These are phyloP conservation scores for Paecilomyces formosus DNA, from an alignment of 2,329 filamentous ascomycete species.

Conservation along the genomic window DNA sequence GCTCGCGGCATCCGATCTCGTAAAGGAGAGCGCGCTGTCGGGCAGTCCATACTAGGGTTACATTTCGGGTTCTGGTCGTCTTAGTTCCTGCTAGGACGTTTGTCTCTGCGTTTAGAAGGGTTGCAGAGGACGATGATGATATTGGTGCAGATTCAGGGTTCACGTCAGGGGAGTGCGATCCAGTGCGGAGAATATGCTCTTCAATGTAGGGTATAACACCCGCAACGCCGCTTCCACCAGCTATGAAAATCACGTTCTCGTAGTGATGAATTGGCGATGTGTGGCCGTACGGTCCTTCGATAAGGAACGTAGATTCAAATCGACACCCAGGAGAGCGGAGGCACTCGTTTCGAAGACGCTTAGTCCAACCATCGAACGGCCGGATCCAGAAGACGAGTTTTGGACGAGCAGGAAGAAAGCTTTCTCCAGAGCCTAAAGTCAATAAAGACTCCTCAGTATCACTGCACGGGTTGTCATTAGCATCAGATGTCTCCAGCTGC, in stretches of 20 bases:
- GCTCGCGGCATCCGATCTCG: constrained; percentile 7
- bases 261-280: constrained; percentile 34
- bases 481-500: not conserved
- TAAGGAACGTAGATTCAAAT: constrained; percentile 30
- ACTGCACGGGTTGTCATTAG: not conserved
- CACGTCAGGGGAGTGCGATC: not conserved
- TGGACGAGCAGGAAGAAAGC: constrained; percentile 12
- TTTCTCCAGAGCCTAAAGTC: not conserved
- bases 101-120: not conserved
- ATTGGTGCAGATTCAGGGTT: not conserved
- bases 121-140: not conserved
- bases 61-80: constrained; percentile 6
- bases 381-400: constrained; percentile 43
- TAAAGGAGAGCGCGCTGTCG: constrained; percentile 10
- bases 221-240: constrained; percentile 22
- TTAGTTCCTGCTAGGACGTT: not conserved
- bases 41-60: constrained; percentile 12
- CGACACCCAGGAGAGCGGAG: constrained; percentile 14
- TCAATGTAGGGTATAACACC: constrained; percentile 42
- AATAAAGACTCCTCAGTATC: not conserved
- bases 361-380: constrained; percentile 46
- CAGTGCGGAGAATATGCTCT: constrained; percentile 15
- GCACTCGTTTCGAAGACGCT: constrained; percentile 34
- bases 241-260: constrained; percentile 47
- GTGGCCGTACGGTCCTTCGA: constrained; percentile 47